Evolutionary conservation across 2,329 filamentous ascomycete species (phyloP).

Genomic region (Xylariaceae sp.): DNA sequence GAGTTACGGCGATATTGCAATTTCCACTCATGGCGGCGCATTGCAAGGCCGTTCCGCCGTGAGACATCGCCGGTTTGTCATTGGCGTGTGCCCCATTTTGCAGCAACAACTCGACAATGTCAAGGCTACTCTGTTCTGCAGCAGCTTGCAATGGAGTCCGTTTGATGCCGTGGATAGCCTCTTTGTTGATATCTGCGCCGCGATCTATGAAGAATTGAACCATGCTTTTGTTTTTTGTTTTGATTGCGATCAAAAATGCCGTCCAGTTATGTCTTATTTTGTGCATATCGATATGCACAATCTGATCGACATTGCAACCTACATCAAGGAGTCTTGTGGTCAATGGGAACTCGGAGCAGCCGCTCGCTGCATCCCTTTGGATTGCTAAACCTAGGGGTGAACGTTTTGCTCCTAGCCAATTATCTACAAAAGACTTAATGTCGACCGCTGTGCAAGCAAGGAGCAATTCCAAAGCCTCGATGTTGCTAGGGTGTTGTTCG

Average conservation of each 20-base stretch:
- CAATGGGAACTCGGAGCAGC: background rate
- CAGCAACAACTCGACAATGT: constrained; percentile 24
- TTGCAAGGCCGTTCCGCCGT: constrained; percentile 20
- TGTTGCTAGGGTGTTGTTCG: background rate
- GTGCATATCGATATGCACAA: background rate
- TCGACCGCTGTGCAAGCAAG: constrained; percentile 7
- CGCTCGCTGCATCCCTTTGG: background rate
- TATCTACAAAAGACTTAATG: background rate
- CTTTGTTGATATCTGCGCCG: constrained; percentile 22
- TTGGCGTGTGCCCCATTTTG: constrained; percentile 5
- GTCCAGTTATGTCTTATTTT: background rate
- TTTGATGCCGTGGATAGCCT: constrained; percentile 6
- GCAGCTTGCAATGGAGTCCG: constrained; percentile 28
- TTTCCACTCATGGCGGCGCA: constrained; percentile 16
- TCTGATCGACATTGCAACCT: constrained; percentile 9
- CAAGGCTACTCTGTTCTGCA: constrained; percentile 14
- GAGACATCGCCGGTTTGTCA: background rate
- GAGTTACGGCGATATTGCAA: constrained; percentile 5
- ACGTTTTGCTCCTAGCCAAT: no score
- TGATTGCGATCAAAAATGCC: constrained; percentile 14
- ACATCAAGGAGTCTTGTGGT: constrained; percentile 11
- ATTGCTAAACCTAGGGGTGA: constrained; percentile 3
- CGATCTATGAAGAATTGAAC: constrained; percentile 19
- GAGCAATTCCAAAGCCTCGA: background rate
- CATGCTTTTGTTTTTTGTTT: constrained; percentile 11